Base-by-base conservation (phyloP, 2,329 filamentous ascomycete genomes). In the Pezicula carpinea region DNA sequence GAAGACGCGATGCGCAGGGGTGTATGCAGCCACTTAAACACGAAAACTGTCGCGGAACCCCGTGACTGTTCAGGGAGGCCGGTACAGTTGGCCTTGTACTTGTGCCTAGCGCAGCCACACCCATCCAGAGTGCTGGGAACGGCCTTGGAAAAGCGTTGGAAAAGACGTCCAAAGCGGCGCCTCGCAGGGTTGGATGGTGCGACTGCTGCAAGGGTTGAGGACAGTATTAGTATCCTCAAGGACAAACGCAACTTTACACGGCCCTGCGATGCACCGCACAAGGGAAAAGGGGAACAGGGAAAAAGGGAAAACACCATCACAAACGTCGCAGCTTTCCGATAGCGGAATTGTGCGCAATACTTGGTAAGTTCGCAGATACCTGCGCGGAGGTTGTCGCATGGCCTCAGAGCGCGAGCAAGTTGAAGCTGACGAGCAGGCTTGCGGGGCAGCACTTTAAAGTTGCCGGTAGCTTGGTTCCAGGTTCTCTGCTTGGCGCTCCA, bases 1-100 rank as follows among this genome's bases (percentile, higher is more conserved):
- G 46, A 15, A 21, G 31, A 49, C 47, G 47, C 43, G 43, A 45
- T 22, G 33, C 29, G 18, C 42, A 23, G 47, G 38, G 44, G 40
- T 33, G 21, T 34, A 35, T 43, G 38, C 31, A 38, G 34, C 19
- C 44, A 42, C 44, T 47, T 43, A 32, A n/a, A 39, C 48, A 31
- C 48, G 48, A 49, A 3, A 17, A n/a, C 4, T 22, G 15, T n/a
- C 38, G 22, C 38, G 38, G 15, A 40, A 6, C 38, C 38, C 38
- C 38, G 38, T 40, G 38, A 40, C 38, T 39, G 13, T n/a, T n/a
- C n/a, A n/a, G n/a, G n/a, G n/a, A n/a, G n/a, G n/a, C 7, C 14
- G 4, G 23, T 26, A 26, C 11, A 14, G 5, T 18, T 35, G n/a
- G 33, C 33, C 33, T 35, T 35, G 8, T 17, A 3, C 33, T 23